Base-by-base conservation (phyloP, 306 rosid genomes). In the Prunus persica region DNA sequence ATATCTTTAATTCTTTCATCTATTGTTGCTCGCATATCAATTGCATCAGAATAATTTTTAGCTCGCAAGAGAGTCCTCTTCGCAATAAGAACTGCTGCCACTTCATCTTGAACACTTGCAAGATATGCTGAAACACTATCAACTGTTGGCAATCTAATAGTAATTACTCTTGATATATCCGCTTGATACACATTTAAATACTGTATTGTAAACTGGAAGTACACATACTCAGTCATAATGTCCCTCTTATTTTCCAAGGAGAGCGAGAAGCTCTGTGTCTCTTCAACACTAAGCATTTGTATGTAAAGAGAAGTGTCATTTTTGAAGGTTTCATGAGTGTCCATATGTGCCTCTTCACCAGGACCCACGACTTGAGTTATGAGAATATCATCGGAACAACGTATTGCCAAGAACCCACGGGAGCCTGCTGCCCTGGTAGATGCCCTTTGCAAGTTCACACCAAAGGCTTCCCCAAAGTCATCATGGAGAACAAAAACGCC, bases 381-480 rank as follows among this genome's bases (percentile, higher is more conserved):
- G 71, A 85, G 83, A 84, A 93, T 88, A 79, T 91, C 92, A 80
- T 93, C 93, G 54, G 98, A 91, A 43, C 84, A 88, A 24, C 97
- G 97, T 78, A 91, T 79, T 79, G 89, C 98, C 73, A 93, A 85
- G 83, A 91, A 82, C 79, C 97, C 98, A 83, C 86, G 96, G 67
- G 91, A 91, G 45, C 97, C 98, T 77, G 97, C 92, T 67, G 98
- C 91, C 84, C 99, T 89, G 77, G 92, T 78, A 76, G 99, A 83
- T 45, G 99, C 97, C 86, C 97, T 90, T 82, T 92, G 99, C 85
- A 95, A 88, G 87, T 95, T 95, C 79, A 95, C 97, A 41, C 99
- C 99, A 84, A 95, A 95, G 67, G 99, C 99, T 88, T 95, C 99
- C 47, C 99, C 99, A 75, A 95, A 95, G 89, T 95, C 98, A 70